phyloP scores from a whole-genome alignment of 2,329 filamentous ascomycete species.

The Curvularia sp. region DNA sequence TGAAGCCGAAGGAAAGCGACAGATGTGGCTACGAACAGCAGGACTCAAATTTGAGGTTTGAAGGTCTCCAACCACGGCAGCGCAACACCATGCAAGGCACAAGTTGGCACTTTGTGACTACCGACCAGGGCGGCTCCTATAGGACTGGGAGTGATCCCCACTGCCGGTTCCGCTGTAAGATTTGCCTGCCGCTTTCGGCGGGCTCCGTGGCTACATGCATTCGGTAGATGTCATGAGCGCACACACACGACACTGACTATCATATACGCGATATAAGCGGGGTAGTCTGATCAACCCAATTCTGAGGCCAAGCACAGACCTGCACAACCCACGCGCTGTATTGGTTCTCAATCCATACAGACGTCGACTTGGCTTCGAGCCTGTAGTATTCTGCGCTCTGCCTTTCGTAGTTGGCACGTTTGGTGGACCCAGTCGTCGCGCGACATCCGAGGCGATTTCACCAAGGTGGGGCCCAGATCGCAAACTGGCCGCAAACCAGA shows the following conservation, averaged over 20 bases:
- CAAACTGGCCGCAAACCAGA: background rate
- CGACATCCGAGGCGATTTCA: background rate
- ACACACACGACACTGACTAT: constrained; percentile 6
- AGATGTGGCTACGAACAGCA: constrained; percentile 60
- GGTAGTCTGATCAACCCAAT: constrained; percentile 14
- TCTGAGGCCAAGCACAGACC: constrained; percentile 23
- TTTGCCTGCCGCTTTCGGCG: constrained; percentile 6
- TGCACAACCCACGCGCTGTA: background rate
- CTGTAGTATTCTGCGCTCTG: background rate
- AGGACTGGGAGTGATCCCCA: background rate
- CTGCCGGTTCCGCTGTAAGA: background rate
- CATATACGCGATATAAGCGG: constrained; percentile 16
- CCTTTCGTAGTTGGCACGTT: background rate
- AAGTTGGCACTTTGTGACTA: background rate
- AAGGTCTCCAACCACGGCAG: constrained; percentile 10
- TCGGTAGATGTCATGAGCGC: constrained; percentile 9
- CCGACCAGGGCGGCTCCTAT: constrained; percentile 1
- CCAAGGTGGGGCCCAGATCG: background rate
- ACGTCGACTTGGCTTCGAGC: background rate
- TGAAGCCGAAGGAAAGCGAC: constrained; percentile 74
- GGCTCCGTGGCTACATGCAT: constrained; percentile 5
- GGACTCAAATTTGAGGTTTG: constrained; percentile 50
- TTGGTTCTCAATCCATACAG: background rate
- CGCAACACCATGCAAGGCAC: background rate
- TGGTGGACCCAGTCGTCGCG: background rate